Evolutionary conservation across 805 yeast genomes (phyloP).

Genomic region (Candida maesae): DNA sequence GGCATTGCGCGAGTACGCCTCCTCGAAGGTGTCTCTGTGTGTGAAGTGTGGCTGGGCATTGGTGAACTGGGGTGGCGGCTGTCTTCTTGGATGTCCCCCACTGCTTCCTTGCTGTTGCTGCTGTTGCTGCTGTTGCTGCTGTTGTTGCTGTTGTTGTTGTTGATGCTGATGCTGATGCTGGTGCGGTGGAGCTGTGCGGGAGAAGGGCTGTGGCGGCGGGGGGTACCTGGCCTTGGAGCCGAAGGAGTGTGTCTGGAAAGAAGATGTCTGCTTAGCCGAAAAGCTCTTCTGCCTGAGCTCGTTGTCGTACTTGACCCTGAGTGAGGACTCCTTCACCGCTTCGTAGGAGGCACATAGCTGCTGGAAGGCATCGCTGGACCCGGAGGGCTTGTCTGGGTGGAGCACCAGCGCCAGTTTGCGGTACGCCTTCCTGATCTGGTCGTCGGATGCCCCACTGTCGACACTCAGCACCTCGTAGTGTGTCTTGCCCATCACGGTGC

Average conservation of each 20-base stretch:
- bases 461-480: conserved; percentile 32
- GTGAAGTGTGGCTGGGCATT: neutral
- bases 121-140: too few relatives aligned
- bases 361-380: conserved; percentile 30
- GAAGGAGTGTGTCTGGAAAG: neutral
- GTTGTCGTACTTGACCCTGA: conserved; percentile 29
- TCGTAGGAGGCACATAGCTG: conserved; percentile 31
- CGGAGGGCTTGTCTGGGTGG: conserved; percentile 43
- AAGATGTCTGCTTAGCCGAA: neutral
- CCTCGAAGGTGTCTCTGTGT: neutral
- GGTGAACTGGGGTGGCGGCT: neutral
- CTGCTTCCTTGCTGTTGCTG: too few relatives aligned
- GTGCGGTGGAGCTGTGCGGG: neutral
- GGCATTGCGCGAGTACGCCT: neutral
- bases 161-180: too few relatives aligned
- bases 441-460: conserved; percentile 14
- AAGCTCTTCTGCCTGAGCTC: neutral
- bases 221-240: neutral
- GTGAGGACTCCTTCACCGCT: conserved; percentile 25
- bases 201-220: neutral
- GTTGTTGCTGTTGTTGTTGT: too few relatives aligned
- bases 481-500: conserved; percentile 1
- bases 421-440: conserved; percentile 36
- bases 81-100: neutral
- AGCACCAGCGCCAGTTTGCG: conserved; percentile 35